Evolutionary conservation across 441 rosid species (phyloP), one percentile per base, ranked within the genome.

Genomic region (Theobroma grandiflorum): DNA sequence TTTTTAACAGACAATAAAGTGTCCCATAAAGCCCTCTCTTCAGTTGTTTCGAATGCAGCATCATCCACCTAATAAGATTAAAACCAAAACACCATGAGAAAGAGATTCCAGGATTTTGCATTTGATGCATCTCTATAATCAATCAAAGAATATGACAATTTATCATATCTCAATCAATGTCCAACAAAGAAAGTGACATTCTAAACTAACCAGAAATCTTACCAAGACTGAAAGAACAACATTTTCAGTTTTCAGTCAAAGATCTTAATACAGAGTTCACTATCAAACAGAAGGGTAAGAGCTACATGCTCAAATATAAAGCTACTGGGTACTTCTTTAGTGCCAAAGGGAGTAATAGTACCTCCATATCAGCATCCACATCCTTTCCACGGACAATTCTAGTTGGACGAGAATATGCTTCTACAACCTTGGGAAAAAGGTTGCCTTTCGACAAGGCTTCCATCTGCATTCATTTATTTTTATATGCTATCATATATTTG

Each of bases 351-450:
- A 59, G 70, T 15, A 35, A 49, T 33, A 38, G 52, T 90, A 93
- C 99, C 98, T 96, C 91, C 57, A 85, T 58, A 76, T 86, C 84
- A 77, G 84, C 72, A 76, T 88, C 91, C 57, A 92, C 74, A 77
- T 92, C 94, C 92, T 96, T 94, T 78, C 99, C 99, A 74, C 98
- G 94, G 35, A 93, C 91, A 70, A 97, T 97, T 81, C 98, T 94
- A 59, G 99, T 94, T 73, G 99, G 99, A 82, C 98, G 98, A 74
- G 99, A 94, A 86, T 97, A 97, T 61, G 96, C 97, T 87, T 95
- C 97, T 82, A 97, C 93, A 72, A 95, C 90, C 89, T 88, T 95
- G 0, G 90, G 91, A 78, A 93, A 93, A 33, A 87, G 88, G 71
- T 87, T 76, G 16, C 95, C 92, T 85, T 83, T 90, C 33, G 87